Evolutionary conservation across 2,329 filamentous ascomycete genomes (phyloP).

Genomic region (Xylariaceae sp.): DNA sequence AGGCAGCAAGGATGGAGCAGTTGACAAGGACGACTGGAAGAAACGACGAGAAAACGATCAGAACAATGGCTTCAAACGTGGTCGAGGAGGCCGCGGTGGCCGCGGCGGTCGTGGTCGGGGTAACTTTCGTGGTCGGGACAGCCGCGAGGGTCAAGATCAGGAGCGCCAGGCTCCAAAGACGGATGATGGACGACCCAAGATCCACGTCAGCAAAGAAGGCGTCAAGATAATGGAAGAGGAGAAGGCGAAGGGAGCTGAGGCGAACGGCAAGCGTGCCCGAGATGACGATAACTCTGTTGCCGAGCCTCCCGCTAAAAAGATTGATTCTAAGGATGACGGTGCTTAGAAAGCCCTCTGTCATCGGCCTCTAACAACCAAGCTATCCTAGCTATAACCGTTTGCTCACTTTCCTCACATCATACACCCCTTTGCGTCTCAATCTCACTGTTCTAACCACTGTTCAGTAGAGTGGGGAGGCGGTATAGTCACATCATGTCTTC

Average conservation of each 20-base stretch:
- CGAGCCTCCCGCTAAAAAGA: slow-evolving; percentile 59
- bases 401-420: too few relatives aligned
- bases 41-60: slow-evolving; percentile 59
- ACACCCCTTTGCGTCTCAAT: too few relatives aligned
- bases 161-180: slow-evolving; percentile 28
- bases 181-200: slow-evolving; percentile 38
- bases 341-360: too few relatives aligned
- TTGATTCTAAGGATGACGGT: slow-evolving; percentile 54
- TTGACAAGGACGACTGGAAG: slow-evolving; percentile 58
- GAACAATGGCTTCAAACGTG: slow-evolving; percentile 53
- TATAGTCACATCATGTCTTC: too few relatives aligned
- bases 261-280: slow-evolving; percentile 52
- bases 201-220: slow-evolving; percentile 42
- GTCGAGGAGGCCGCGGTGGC: slow-evolving; percentile 39
- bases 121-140: slow-evolving; percentile 36
- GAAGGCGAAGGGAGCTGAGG: slow-evolving; percentile 16
- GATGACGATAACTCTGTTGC: slow-evolving; percentile 45
- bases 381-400: too few relatives aligned
- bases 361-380: too few relatives aligned
- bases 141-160: slow-evolving; percentile 35
- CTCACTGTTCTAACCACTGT: too few relatives aligned
- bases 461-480: too few relatives aligned
- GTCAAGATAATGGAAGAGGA: slow-evolving; percentile 32
- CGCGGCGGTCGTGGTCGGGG: slow-evolving; percentile 43
- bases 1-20: slow-evolving; percentile 34